Base-by-base conservation (phyloP, 345 rosid species). In the Arabidopsis suecica region DNA sequence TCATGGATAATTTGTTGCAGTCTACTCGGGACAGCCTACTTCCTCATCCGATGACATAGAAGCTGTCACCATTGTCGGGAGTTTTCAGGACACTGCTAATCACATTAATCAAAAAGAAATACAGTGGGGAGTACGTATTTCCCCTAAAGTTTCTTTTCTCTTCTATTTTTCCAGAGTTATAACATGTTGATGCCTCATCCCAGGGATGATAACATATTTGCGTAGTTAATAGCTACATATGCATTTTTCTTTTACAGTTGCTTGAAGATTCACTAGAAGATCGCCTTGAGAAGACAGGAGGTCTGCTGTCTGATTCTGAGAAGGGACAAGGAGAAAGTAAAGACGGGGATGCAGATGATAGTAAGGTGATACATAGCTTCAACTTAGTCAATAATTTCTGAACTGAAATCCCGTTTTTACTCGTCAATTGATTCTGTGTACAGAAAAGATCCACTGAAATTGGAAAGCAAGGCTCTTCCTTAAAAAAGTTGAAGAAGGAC, bases 181-280 rank as follows among this genome's bases (percentile, higher is more conserved):
- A 33, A 42, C 50, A 12, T 58, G 38, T 40, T 40, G 45, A 55
- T 32, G 7, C 42, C 36, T 50, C 63, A 59, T 66, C 30, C 20
- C 5, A n/a, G 20, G 34, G 34, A n/a, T 33, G 47, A 42, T 47
- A 1, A 58, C 50, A 38, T 53, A 45, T 40, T 33, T 40, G 51
- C 28, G 0, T 32, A 78, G 30, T 37, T 61, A 4, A 12, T 67
- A 72, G 49, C 65, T 59, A 25, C 63, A 34, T 32, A 1, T 62
- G 66, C 40, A 13, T 65, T 75, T 69, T 36, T 64, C 62, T 75
- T 16, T 67, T 68, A 18, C 63, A 96, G 99, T 82, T 93, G 81
- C 98, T 96, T 53, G 99, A 96, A 82, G 97, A 91, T 82, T 87
- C 89, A 50, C 69, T 96, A 49, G 99, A 96, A 83, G 97, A 88